Evolutionary conservation across 768 basidiomycete species (phyloP).

Genomic region (Mycena vulgaris): DNA sequence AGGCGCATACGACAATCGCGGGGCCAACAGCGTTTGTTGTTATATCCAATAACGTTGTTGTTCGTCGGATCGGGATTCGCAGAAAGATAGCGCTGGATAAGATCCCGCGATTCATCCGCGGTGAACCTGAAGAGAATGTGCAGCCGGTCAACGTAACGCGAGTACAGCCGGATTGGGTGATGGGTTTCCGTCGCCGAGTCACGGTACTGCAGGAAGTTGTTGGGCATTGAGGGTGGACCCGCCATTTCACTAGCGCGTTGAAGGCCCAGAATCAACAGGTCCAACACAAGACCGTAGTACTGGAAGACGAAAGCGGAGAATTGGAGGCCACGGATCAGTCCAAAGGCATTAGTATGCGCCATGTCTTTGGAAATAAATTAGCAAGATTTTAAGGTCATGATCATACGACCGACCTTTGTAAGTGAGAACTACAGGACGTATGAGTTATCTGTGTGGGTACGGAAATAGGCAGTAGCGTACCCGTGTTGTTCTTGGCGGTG

Average conservation of each 20-base stretch:
- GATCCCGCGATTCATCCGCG: slow-evolving; percentile 96
- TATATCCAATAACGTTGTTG: slow-evolving; percentile 99
- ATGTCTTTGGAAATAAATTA: slow-evolving; percentile 67
- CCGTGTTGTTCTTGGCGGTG: slow-evolving; percentile 98
- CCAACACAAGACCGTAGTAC: slow-evolving; percentile 96
- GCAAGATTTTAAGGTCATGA: neutral
- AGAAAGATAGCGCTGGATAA: slow-evolving; percentile 97
- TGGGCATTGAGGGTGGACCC: slow-evolving; percentile 96
- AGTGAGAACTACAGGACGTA: slow-evolving; percentile 70
- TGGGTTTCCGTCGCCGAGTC: slow-evolving; percentile 96
- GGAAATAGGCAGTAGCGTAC: slow-evolving; percentile 48
- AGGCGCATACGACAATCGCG: slow-evolving; percentile 99
- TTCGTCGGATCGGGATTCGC: slow-evolving; percentile 99
- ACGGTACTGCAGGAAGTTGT: slow-evolving; percentile 98
- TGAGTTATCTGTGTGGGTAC: neutral
- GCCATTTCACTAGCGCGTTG: slow-evolving; percentile 99
- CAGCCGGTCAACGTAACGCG: slow-evolving; percentile 94
- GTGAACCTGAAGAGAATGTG: slow-evolving; percentile 98
- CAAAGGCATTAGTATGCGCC: slow-evolving; percentile 98
- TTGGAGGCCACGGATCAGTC: slow-evolving; percentile 96
- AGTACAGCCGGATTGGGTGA: slow-evolving; percentile 98
- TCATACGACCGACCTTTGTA: slow-evolving; percentile 77
- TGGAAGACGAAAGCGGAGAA: slow-evolving; percentile 99
- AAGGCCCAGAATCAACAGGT: slow-evolving; percentile 96
- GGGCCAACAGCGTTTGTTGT: slow-evolving; percentile 99